Percentiles rank a stretch among this genome's conserved stretches.
These are phyloP conservation scores for Chlorella sp. DNA, from an alignment of 139 green algal species.

Conservation along the genomic window DNA sequence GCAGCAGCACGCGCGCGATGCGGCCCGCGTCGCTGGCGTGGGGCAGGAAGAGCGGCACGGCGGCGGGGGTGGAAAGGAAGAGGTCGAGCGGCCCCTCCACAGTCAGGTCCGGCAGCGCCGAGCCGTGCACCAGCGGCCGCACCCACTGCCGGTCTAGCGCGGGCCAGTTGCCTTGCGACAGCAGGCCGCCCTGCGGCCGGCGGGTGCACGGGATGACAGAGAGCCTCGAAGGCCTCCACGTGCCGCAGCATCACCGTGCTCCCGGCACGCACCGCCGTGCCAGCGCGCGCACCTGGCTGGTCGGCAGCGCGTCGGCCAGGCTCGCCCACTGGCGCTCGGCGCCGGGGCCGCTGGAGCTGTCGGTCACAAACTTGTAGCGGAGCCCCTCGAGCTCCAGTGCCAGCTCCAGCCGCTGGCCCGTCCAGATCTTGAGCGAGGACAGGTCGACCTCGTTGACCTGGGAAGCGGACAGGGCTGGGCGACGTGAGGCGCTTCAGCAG, in stretches of 20 bases:
- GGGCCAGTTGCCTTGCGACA: slow-evolving; percentile 15
- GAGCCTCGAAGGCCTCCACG: too few species aligned
- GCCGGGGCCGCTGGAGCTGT: too few species aligned
- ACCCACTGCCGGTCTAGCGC: slow-evolving; percentile 17
- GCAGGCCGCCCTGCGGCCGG: slow-evolving; percentile 19
- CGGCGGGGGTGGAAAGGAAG: not conserved
- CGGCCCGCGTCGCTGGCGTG: slow-evolving; percentile 24
- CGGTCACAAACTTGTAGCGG: slow-evolving; percentile 7
- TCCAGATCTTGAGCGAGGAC: slow-evolving; percentile 31
- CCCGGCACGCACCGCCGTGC: too few species aligned
- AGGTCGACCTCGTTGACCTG: slow-evolving; percentile 13
- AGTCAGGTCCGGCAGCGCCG: slow-evolving; percentile 32
- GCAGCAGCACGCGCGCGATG: slow-evolving; percentile 23
- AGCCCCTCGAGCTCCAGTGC: slow-evolving; percentile 17
- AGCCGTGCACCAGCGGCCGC: slow-evolving; percentile 10
- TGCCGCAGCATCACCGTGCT: too few species aligned
- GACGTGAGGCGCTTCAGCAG: not conserved
- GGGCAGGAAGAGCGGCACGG: slow-evolving; percentile 29
- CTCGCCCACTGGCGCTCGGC: slow-evolving; percentile 16
- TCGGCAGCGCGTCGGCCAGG: slow-evolving; percentile 1
- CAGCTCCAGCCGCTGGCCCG: slow-evolving; percentile 24
- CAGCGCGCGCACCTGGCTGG: not conserved
- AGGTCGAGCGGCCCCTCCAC: slow-evolving; percentile 41
- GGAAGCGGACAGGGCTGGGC: not conserved
- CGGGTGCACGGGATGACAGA: too few species aligned